Base-by-base conservation (phyloP, 805 yeast genomes). In the Ogataea saltuana region DNA sequence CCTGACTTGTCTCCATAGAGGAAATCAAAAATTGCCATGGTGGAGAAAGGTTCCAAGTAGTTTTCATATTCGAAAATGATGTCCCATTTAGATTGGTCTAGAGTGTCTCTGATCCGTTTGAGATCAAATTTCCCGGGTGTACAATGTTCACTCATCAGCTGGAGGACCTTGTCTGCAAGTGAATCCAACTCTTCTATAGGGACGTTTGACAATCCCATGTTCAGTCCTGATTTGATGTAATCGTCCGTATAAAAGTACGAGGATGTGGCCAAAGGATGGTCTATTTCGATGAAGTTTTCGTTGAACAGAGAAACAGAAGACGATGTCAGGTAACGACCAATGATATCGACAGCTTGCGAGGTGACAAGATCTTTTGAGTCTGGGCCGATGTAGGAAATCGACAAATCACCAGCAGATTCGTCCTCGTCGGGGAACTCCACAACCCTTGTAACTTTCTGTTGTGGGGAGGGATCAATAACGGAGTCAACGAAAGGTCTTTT, bases 371-470 rank as follows among this genome's bases (percentile, higher is more conserved):
- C 78, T 8, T 64, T 58, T 28, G 75, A 76, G 11, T 70, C 67
- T 7, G 96, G 95, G 6, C 97, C 97, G 38, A 87, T 72, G 91
- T 96, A 90, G 3, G 85, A 70, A 19, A 93, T 64, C 13, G 74
- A 56, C 1, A 88, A 56, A 55, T 87, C 93, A 27, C 96, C 95
- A 63, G 81, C 77, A 10, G 85, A 72, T 64, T 89, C 97, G 58
- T 88, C 96, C 45, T 79, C 74, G 55, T 93, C 98, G 2, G 98
- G 96, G 57, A 93, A 93, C 45, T 80, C 83, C 19, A 89, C 76
- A 4, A 69, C 71, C 28, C 76, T 71, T 10, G 75, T 64, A 5
- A 72, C 58, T 2, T 68, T 62, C 39, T 74, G 58, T 3, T 54
- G 41, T 29, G 63, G 72, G 36, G 60, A 72, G 52, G 7, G 71